These are phyloP conservation scores for Penstemon davidsonii DNA, from an alignment of 257 asterid genomes.

Conservation along the genomic window DNA sequence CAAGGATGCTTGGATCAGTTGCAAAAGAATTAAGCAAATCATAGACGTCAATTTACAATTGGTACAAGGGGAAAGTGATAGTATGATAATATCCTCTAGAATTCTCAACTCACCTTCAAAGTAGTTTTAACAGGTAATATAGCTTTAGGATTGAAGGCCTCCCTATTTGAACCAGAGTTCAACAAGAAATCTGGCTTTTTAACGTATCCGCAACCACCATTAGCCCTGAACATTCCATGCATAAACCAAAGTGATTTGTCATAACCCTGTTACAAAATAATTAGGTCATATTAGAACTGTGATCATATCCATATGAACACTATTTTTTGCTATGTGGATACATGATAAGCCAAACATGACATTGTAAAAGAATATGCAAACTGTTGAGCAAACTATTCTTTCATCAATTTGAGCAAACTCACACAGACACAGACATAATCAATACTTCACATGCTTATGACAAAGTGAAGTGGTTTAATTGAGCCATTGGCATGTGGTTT, in stretches of 20 bases:
- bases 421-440: not conserved
- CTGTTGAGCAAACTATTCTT: not conserved
- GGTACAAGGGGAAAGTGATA: not conserved
- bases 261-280: conserved; percentile 34
- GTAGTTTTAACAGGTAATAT: conserved; percentile 36
- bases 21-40: not conserved
- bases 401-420: not conserved
- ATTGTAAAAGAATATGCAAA: not conserved
- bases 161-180: conserved; percentile 24
- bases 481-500: not conserved
- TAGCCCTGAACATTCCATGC: conserved; percentile 49
- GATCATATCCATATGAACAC: not conserved
- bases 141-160: conserved; percentile 33
- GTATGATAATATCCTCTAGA: not conserved
- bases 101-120: conserved; percentile 29
- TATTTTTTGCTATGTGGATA: not conserved
- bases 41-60: not conserved
- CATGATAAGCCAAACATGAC: not conserved
- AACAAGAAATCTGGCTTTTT: conserved; percentile 40
- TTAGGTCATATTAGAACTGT: not conserved
- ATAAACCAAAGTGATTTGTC: conserved; percentile 46
- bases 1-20: not conserved
- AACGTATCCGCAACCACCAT: conserved; percentile 44
- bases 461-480: not conserved
- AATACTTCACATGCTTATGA: not conserved